Base-by-base conservation (phyloP, 441 rosid genomes). In the Corymbia citriodora region DNA sequence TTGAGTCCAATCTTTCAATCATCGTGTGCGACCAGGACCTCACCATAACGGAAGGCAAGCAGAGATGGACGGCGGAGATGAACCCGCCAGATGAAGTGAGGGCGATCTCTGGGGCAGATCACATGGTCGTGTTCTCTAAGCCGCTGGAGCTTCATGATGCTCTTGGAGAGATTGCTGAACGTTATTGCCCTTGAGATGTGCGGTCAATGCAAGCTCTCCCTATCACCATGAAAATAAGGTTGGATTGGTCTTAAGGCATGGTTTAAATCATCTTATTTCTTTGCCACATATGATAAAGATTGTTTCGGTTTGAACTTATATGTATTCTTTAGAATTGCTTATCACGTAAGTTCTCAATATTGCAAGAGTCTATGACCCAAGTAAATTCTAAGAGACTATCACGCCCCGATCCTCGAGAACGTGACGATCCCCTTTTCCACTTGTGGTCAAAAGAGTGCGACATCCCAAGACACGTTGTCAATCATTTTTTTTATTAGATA, bases 71-170 rank as follows among this genome's bases (percentile, higher is more conserved):
- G 94, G 90, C 93, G 33, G 87, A 89, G 88, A 90, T 87, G 7
- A 90, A 87, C 90, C 94, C 94, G 10, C 54, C 81, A 8, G 91
- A 93, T 45, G 92, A 92, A 54, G 90, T 91, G 29, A 89, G 54
- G 89, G 55, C 88, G 59, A 91, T 94, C 57, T 16, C 88, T 23
- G 93, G 89, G 25, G 87, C 94, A 13, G 95, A 93, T 90, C 95
- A 94, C 52, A 94, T 93, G 95, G 90, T 87, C 88, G 93, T 94
- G 93, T 85, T 93, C 63, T 92, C 94, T 5, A 94, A 91, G 81
- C 93, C 95, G 7, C 70, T 36, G 16, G 93, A 95, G 45, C 88
- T 92, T 16, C 91, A 65, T 85, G 85, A 57, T 72, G 91, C 52
- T 70, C 94, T 95, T 70, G 53, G 14, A 55, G 93, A 94, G 49